A percentile compares a stretch with the other conserved stretches of the same genome.
Conservation (phyloP, 441 rosid species). For the Populus hybrid region DNA sequence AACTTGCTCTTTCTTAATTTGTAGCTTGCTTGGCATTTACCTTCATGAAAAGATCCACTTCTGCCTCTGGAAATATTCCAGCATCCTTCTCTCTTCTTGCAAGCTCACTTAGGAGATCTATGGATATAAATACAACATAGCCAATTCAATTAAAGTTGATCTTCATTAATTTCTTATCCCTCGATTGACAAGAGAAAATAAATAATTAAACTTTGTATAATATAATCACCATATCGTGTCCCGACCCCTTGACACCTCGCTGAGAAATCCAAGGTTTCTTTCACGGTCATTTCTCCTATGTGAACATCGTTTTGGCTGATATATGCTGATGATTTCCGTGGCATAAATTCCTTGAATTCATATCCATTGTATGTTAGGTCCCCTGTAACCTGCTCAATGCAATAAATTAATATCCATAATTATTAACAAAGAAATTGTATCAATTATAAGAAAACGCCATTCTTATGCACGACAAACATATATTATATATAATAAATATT, state of each 20-base stretch:
- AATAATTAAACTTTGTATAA: neutral
- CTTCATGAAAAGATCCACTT: constrained; percentile 39
- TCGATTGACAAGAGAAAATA: neutral
- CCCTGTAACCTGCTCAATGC: constrained; percentile 45
- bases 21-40: constrained; percentile 4
- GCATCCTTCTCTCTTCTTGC: constrained; percentile 33
- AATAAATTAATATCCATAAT: neutral
- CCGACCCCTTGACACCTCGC: constrained; percentile 36
- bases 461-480: neutral
- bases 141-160: neutral
- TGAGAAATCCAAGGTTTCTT: constrained; percentile 30
- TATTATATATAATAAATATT: neutral
- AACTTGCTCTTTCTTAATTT: neutral
- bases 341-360: constrained; percentile 26
- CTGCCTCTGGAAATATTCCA: constrained; percentile 30
- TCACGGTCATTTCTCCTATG: constrained; percentile 29
- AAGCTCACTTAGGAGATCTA: constrained; percentile 27
- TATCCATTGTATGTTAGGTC: constrained; percentile 28
- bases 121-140: neutral
- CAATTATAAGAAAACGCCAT: neutral
- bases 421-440: neutral
- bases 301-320: constrained; percentile 36
- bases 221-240: constrained; percentile 23
- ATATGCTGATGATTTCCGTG: constrained; percentile 31
- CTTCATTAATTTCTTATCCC: neutral